A percentile compares a stretch with the other conserved stretches of the same genome.
Conservation (phyloP, 2,329 filamentous ascomycete species). For the Fusarium acutatum region DNA sequence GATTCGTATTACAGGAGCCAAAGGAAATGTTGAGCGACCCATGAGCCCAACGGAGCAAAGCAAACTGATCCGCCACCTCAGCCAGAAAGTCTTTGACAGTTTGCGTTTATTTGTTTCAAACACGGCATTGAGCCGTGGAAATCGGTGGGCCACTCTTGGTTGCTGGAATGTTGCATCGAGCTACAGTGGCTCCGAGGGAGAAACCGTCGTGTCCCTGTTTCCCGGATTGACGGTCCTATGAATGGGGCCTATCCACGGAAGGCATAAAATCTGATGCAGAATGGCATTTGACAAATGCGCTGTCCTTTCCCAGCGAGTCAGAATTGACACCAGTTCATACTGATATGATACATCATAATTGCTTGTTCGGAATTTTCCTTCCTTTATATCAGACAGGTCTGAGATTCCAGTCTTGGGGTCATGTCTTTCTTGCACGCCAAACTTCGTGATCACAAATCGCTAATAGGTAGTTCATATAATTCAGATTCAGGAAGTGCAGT, state of each 20-base stretch:
- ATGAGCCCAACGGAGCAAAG: not conserved
- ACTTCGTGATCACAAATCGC: not conserved
- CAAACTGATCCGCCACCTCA: not conserved
- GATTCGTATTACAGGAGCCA: not conserved
- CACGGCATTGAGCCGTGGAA: slow-evolving; percentile 6
- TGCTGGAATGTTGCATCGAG: slow-evolving; percentile 37
- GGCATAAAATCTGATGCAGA: not conserved
- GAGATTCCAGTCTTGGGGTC: not conserved
- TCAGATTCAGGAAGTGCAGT: not conserved
- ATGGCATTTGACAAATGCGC: not conserved
- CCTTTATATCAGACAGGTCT: slow-evolving; percentile 8
- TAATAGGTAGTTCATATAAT: not conserved
- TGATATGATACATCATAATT: slow-evolving; percentile 1
- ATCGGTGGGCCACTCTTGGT: slow-evolving; percentile 7
- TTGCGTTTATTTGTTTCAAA: slow-evolving; percentile 23
- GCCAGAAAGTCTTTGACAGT: not conserved
- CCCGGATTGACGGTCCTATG: slow-evolving; percentile 2
- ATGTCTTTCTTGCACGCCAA: not conserved
- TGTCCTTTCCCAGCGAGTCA: slow-evolving; percentile 5
- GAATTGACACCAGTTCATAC: not conserved
- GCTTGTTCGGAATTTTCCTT: not conserved
- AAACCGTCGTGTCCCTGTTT: slow-evolving; percentile 5
- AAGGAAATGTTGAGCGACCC: not conserved
- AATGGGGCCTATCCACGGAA: not conserved
- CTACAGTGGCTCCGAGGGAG: slow-evolving; percentile 7